Base-by-base conservation (phyloP, 2,329 filamentous ascomycete genomes). In the Cordyceps fumosorosea region DNA sequence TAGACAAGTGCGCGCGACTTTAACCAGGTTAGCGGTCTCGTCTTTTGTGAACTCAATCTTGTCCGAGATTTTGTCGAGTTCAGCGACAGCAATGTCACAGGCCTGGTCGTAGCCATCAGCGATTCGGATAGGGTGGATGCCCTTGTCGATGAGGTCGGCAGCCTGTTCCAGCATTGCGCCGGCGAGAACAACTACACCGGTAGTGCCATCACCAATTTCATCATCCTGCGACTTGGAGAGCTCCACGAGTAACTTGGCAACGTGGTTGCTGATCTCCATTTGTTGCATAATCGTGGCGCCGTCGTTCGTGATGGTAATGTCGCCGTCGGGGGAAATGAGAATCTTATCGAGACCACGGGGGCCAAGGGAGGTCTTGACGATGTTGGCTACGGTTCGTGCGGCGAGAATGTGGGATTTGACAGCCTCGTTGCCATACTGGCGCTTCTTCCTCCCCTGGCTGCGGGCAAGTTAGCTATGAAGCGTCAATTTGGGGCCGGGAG, bases 191-290 rank as follows among this genome's bases (percentile, higher is more conserved):
- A 99, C 95, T 16, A 99, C 95, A 76, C 95, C 95, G 0, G 95
- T 99, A 66, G 95, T 99, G 67, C 95, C 95, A 75, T 99, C 95
- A 73, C 95, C 95, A 72, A 99, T 99, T 79, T 99, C 95, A 70
- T 98, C 93, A 72, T 99, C 95, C 76, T 99, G 95, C 45, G 95
- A 98, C 81, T 96, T 97, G 66, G 95, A 98, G 47, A 99, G 87
- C 75, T 97, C 93, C 56, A 99, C 95, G 64, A 99, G 81, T 57
- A 99, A 84, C 80, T 98, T 98, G 65, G 95, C 95, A 65, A 99
- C 92, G 77, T 98, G 93, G 83, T 99, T 98, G 69, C 91, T 90
- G 69, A 99, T 93, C 80, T 99, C 95, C 95, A 99, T 99, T 84
- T 96, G 92, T 70, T 91, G 89, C 68, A 99, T 82, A 71, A 99